Base-by-base conservation (phyloP, 257 asterid genomes). In the Fraxinus cuspidata region DNA sequence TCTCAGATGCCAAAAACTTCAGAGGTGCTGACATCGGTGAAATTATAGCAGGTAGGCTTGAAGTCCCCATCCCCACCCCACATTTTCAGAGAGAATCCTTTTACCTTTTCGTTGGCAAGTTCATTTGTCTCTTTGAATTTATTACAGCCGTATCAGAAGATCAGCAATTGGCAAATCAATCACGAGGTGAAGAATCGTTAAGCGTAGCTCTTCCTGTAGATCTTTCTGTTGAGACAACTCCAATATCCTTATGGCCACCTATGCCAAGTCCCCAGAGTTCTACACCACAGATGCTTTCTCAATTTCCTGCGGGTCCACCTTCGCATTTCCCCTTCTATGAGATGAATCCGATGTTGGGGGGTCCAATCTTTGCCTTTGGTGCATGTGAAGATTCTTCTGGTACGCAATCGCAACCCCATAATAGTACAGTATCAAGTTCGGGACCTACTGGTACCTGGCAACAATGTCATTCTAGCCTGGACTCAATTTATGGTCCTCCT, bases 161-260 rank as follows among this genome's bases (percentile, higher is more conserved):
- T 86, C 91, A 83, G 84, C 90, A 82, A 79, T 75, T 86, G 79
- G 78, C 85, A 74, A 85, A 79, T 81, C 96, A 84, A 77, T 88
- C 93, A 34, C 88, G 86, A 78, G 92, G 83, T 58, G 99, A 92
- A 70, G 98, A 93, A 81, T 84, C 84, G 67, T 85, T 93, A 34
- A 89, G 84, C 66, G 97, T 93, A 11, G 93, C 99, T 77, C 97
- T 96, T 79, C 99, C 99, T 53, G 99, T 97, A 19, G 99, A 96
- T 86, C 97, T 96, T 44, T 93, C 97, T 44, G 89, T 96, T 78
- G 98, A 96, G 85, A 93, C 96, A 34, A 88, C 97, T 40, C 90
- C 97, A 37, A 96, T 93, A 68, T 92, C 99, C 71, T 74, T 93
- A 71, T 96, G 99, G 98, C 94, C 92, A 25, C 85, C 92, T 77